Percentiles rank a stretch among this genome's conserved stretches.
Evolutionary conservation across 208 protist genomes (phyloP).

Genomic region (Eutreptiella sp.): DNA sequence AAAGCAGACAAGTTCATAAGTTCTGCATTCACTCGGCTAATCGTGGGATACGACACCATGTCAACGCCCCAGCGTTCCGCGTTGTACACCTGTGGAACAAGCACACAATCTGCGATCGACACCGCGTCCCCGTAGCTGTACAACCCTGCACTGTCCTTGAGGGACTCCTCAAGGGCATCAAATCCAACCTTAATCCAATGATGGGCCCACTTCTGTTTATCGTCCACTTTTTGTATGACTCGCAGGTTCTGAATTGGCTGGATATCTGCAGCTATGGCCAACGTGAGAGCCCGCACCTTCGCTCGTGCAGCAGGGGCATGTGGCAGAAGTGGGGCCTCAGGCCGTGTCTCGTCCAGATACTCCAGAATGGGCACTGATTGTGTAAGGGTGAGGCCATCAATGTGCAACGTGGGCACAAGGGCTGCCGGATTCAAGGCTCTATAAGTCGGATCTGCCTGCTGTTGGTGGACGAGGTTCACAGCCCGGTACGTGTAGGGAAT

Average conservation of each 20-base stretch:
- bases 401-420: slow-evolving; percentile 27
- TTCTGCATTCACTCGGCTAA: slow-evolving; percentile 34
- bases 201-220: slow-evolving; percentile 37
- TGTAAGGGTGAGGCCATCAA: slow-evolving; percentile 25
- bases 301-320: slow-evolving; percentile 9
- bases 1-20: slow-evolving; percentile 41
- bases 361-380: slow-evolving; percentile 68
- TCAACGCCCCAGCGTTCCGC: slow-evolving; percentile 58
- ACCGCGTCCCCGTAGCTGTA: slow-evolving; percentile 63
- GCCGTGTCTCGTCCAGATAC: slow-evolving; percentile 59
- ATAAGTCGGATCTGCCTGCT: slow-evolving; percentile 14
- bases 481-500: slow-evolving; percentile 54
- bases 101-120: slow-evolving; percentile 56
- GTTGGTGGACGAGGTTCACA: slow-evolving; percentile 47
- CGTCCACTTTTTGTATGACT: slow-evolving; percentile 40
- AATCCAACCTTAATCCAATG: slow-evolving; percentile 51
- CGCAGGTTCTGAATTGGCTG: slow-evolving; percentile 73
- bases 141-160: slow-evolving; percentile 42
- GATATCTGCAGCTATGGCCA: slow-evolving; percentile 55
- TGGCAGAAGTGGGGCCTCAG: slow-evolving; percentile 35
- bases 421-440: slow-evolving; percentile 31
- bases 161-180: slow-evolving; percentile 19
- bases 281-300: slow-evolving; percentile 40
- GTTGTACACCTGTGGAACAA: slow-evolving; percentile 74
- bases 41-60: slow-evolving; percentile 42